Conservation (phyloP, 257 asterid genomes). For the Nicotiana benthamiana region DNA sequence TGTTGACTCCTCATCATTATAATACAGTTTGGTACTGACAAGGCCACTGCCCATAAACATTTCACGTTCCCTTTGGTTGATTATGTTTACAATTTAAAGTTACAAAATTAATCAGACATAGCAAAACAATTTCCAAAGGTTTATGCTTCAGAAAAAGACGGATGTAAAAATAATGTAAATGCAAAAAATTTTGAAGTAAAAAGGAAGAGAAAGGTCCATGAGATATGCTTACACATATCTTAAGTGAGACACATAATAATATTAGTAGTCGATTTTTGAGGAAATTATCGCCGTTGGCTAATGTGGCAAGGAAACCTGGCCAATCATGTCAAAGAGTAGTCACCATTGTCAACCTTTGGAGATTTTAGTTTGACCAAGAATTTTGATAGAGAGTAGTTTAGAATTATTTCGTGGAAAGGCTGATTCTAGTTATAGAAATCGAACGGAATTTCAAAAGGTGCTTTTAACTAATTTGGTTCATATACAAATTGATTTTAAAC, state of each 20-base stretch:
- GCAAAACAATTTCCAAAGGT: background rate
- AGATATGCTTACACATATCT: too few species aligned
- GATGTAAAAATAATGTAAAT: too few species aligned
- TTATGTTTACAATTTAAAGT: background rate
- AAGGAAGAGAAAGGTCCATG: too few species aligned
- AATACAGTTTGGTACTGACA: background rate
- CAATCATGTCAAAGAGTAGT: background rate
- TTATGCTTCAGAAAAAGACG: background rate
- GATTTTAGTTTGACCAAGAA: background rate
- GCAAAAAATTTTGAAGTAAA: too few species aligned
- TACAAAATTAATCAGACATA: background rate
- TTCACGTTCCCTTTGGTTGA: background rate
- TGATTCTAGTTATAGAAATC: too few species aligned
- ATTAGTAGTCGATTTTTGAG: too few species aligned
- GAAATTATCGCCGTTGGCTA: background rate
- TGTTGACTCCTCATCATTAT: background rate
- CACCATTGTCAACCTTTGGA: background rate
- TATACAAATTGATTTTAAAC: too few species aligned
- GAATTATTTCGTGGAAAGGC: too few species aligned
- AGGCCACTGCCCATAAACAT: background rate
- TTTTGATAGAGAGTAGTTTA: background rate
- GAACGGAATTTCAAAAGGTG: too few species aligned
- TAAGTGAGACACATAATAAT: too few species aligned
- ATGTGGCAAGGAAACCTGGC: background rate
- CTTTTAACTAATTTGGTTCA: too few species aligned